Base-by-base conservation (phyloP, 495 filamentous ascomycete species). In the Neurospora sp. region DNA sequence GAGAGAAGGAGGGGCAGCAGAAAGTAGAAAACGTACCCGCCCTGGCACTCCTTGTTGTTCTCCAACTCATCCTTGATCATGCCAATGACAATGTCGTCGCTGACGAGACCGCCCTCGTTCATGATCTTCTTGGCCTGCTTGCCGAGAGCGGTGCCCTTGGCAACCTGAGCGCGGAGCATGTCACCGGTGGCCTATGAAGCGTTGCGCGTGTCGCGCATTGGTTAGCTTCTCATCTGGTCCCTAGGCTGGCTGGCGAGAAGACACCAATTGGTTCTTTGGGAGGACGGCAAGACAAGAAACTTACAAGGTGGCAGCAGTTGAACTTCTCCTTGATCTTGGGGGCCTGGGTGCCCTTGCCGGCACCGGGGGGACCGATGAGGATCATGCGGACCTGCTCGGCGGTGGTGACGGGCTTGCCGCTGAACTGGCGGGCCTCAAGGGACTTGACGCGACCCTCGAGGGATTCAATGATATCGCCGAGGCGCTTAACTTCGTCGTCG, bases 121-220 rank as follows among this genome's bases (percentile, higher is more conserved):
- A 99, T 99, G 84, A 99, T 99, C 90, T 99, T 99, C 91, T 99
- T 99, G 73, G 96, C 96, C 86, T 97, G 94, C 82, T 91, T 90
- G 73, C 96, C 96, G 75, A 99, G 89, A 28, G 92, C 84, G 69
- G 96, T 99, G 89, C 98, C 98, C 88, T 96, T 97, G 74, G 96
- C 92, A 82, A 99, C 96, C 83, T 99, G 96, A 75, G 94, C 96
- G 73, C 96, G 93, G 80, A 99, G 90, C 96, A 99, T 99, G 84
- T 99, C 96, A 81, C 96, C 96, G 71, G 96, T 99, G 73, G 96
- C 96, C 95, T 98, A 75, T 69, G 39, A 36, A 31, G 15, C 11
- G 28, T 6, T 48, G 43, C 43, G 48, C 24, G 48, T 72, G 70
- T 39, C 62, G 74, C 71, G 54, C 54, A 66, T 19, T 34, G 13